A percentile compares a stretch with the other conserved stretches of the same genome.
Conservation (phyloP, 352 stramenopile genomes). For the Phytophthora citricola region DNA sequence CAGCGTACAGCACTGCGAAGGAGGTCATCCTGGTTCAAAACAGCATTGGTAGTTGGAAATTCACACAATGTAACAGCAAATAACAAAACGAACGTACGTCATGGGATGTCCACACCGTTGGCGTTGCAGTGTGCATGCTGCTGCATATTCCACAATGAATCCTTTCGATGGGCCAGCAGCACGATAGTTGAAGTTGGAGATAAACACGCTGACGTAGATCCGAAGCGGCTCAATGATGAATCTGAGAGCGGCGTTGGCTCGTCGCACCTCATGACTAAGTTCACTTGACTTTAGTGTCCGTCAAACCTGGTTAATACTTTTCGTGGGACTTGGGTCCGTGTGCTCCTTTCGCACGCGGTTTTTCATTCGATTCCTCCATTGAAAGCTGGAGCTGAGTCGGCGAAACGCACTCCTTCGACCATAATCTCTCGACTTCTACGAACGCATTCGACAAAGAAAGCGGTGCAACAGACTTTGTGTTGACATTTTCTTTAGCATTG, state of each 20-base stretch:
- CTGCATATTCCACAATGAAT: conserved; percentile 4
- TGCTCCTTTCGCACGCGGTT: no score
- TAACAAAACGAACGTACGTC: conserved; percentile 10
- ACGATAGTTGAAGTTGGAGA: background rate
- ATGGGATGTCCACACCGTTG: conserved; percentile 14
- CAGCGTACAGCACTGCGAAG: conserved; percentile 21
- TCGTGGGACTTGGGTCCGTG: no score
- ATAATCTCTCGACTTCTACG: background rate
- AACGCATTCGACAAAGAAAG: conserved; percentile 2
- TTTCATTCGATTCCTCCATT: no score
- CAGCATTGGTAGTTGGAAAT: background rate
- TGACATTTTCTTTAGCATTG: conserved; percentile 13
- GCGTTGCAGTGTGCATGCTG: background rate
- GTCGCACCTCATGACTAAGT: no score
- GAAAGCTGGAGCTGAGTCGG: no score
- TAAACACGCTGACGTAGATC: no score
- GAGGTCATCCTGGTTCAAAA: conserved; percentile 19
- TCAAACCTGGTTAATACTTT: no score
- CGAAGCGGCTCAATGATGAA: no score
- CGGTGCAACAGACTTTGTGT: background rate
- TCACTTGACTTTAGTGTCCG: no score
- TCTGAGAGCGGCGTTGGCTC: no score
- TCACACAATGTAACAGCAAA: background rate
- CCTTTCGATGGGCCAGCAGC: background rate
- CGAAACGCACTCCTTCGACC: no score